Base-by-base conservation (phyloP, 1,284 basidiomycete species). In the Ganoderma boninense region DNA sequence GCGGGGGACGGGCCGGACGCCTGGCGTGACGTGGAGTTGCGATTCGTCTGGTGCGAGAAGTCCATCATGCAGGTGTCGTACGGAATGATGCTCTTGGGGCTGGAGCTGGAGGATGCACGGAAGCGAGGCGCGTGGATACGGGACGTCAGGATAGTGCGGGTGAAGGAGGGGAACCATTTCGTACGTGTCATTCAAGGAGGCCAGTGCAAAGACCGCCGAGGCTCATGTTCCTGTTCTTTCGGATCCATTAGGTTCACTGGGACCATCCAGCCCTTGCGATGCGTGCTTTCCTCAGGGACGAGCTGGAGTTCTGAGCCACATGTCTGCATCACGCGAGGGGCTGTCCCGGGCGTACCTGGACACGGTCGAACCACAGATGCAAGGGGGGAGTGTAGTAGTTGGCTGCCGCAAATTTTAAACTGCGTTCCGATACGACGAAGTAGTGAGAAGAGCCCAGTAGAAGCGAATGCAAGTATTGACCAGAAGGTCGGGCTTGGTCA, bases 11-110 rank as follows among this genome's bases (percentile, higher is more conserved):
- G 38, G 38, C 38, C 38, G 2, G 38, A 38, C 10, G 43, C 64
- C 26, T 69, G 67, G 69, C n/a, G 59, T 4, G 44, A 44, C 2
- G 68, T 68, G 26, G 64, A 71, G 63, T 40, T 73, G 20, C 64
- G 69, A 20, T 54, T 62, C 7, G 13, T 73, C 43, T 73, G 72
- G 69, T 52, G 68, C 64, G 68, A 71, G 46, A 52, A 32, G 29
- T 69, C 72, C 23, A 29, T 57, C 54, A 57, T 35, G 54, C 23
- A 52, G 49, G 20, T 73, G 72, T 64, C 68, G 71, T 57, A 64
- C 65, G 60, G 40, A 26, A 43, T 62, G 62, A 32, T 62, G 62
- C 62, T 26, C 40, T 7, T 62, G 42, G 26, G 26, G 43, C 42
- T 57, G 32, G 54, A 62, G 40, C 8, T 46, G 26, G 26, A 43